Percentiles rank a stretch among this genome's conserved stretches.
Evolutionary conservation across 139 green algal species (phyloP).

Genomic region (Chlorella sorokiniana): DNA sequence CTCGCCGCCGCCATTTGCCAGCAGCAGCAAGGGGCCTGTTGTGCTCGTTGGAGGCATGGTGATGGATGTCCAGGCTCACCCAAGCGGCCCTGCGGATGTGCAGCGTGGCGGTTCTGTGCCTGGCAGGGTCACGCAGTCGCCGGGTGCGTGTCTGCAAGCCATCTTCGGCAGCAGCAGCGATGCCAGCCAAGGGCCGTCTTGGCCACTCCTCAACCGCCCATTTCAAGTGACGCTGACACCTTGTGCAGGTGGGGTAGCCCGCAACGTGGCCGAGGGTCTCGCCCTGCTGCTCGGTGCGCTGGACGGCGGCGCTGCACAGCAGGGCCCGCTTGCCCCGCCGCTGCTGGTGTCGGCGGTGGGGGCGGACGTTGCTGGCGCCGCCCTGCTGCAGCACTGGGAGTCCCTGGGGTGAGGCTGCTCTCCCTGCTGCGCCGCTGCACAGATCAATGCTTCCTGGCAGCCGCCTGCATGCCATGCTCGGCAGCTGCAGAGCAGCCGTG

Average conservation of each 20-base stretch:
- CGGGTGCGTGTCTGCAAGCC: constrained; percentile 1
- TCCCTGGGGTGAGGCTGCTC: constrained; percentile 26
- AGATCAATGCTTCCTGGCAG: background rate
- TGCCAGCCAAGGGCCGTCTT: no score
- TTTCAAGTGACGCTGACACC: no score
- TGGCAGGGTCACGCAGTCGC: constrained; percentile 47
- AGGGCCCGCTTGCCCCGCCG: constrained; percentile 2
- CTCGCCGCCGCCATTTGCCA: background rate
- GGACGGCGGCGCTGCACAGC: background rate
- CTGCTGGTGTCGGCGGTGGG: constrained; percentile 57
- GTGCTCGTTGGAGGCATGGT: constrained; percentile 43
- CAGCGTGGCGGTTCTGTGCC: constrained; percentile 43
- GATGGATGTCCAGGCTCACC: constrained; percentile 42
- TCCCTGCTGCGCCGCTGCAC: background rate
- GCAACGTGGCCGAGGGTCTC: constrained; percentile 68
- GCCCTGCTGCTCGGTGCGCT: constrained; percentile 35
- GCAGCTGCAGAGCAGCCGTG: background rate
- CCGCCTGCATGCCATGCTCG: background rate
- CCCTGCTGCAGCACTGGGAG: constrained; percentile 42
- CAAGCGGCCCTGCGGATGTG: constrained; percentile 11
- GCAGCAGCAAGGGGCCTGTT: background rate
- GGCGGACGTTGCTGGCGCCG: constrained; percentile 45
- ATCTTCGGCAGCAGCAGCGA: background rate
- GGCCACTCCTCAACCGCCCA: no score
- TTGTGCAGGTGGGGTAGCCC: constrained; percentile 59